Conservation (phyloP, 2,329 filamentous ascomycete genomes). For the Eurotiales sp. region DNA sequence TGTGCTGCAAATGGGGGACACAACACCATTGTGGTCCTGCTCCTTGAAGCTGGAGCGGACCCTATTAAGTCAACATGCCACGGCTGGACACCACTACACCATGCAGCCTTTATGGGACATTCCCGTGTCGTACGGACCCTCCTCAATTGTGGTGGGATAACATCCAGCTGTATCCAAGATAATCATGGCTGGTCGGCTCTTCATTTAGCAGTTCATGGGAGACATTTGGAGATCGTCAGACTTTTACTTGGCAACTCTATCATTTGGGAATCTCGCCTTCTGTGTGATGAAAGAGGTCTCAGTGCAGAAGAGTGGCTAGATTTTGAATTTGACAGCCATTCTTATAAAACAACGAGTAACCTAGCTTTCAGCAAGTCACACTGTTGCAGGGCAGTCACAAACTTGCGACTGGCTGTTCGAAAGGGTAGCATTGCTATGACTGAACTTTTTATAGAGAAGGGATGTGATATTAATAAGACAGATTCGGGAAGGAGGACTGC, state of each 20-base stretch:
- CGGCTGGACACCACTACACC: neutral
- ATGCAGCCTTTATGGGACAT: neutral
- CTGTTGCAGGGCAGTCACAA: neutral
- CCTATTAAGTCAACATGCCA: neutral
- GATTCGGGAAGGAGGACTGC: neutral
- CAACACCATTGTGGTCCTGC: neutral
- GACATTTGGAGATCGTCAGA: neutral
- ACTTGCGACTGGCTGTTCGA: neutral
- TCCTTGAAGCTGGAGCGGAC: neutral
- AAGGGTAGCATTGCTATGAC: neutral
- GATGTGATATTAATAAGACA: neutral
- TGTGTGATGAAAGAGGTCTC: neutral
- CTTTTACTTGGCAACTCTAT: neutral
- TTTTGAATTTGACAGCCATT: neutral
- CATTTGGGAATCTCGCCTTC: neutral
- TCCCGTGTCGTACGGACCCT: neutral
- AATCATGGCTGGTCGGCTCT: neutral
- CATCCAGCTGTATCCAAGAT: neutral
- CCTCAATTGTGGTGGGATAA: neutral
- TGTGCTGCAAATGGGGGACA: neutral
- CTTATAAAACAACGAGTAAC: neutral
- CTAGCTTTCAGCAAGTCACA: neutral
- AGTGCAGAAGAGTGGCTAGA: neutral
- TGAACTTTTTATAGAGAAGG: neutral
- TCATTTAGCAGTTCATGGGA: neutral